Percentiles rank a stretch among this genome's conserved stretches.
phyloP scores from a whole-genome alignment of 139 green algal species.

The Eudorina sp. region DNA sequence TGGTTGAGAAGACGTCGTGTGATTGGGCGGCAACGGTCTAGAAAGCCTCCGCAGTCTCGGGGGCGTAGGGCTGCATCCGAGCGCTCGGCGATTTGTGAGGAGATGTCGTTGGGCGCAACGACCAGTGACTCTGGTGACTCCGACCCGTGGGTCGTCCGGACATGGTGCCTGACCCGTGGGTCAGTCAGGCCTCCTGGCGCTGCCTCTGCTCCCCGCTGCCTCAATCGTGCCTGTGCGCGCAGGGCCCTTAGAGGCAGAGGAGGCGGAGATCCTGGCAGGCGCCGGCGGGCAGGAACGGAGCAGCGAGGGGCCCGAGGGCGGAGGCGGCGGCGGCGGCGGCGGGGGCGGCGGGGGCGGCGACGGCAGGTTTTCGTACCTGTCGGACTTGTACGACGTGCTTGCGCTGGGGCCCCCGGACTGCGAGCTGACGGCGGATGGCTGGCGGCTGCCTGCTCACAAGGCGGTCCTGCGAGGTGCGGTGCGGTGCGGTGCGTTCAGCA shows the following conservation, averaged over 20 bases:
- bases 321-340: neutral
- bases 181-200: too few relatives aligned
- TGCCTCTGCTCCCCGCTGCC: too few relatives aligned
- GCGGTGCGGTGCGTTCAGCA: neutral
- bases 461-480: slow-evolving; percentile 36
- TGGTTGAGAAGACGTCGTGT: too few relatives aligned
- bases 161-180: neutral
- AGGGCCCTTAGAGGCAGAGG: neutral
- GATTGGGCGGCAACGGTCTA: too few relatives aligned
- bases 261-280: neutral
- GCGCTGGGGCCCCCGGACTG: slow-evolving; percentile 63
- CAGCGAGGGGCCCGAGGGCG: neutral
- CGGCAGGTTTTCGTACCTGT: neutral
- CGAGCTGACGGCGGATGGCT: slow-evolving; percentile 54
- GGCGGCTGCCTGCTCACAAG: slow-evolving; percentile 43
- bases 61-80: too few relatives aligned
- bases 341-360: neutral
- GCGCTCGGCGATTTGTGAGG: too few relatives aligned
- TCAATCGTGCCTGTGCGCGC: neutral
- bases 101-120: too few relatives aligned
- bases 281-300: neutral
- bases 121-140: too few relatives aligned
- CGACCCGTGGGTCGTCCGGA: too few relatives aligned
- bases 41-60: too few relatives aligned
- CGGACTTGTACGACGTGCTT: neutral